Base-by-base conservation (phyloP, 2,329 filamentous ascomycete species). In the Colletotrichum sp. region DNA sequence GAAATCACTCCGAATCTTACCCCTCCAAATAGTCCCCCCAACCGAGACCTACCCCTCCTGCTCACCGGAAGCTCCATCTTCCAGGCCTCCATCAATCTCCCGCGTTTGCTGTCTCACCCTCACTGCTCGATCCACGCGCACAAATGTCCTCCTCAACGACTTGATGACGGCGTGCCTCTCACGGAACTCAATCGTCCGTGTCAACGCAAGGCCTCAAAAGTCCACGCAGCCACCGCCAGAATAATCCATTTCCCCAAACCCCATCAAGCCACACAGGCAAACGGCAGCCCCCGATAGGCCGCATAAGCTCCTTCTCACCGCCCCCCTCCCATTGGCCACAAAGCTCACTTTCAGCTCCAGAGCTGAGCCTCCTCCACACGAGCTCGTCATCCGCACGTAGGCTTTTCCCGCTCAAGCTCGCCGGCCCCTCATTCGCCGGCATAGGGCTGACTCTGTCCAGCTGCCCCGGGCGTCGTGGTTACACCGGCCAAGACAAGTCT, bases 361-460 rank as follows among this genome's bases (percentile, higher is more conserved):
- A 32, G 73, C 70, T 68, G 32, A 73, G 73, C 70, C 73, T 68
- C 70, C 73, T 36, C 67, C 36, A 48, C 26, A 60, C 7, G 7
- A 26, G 18, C 18, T 57, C 65, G 28, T 57, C 66, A 59, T 36
- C 48, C 18, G 36, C 67, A 30, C 13, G 34, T 34, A 61, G 57
- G 36, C 57, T 70, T 48, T 48, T 26, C 57, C 32, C 57, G 32
- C 32, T 8, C 3, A 9, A 34, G 36, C 67, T 52, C 3, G 7
- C 32, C 26, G 9, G 3, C 43, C 43, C n/a, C 43, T 48, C 43
- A 48, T 48, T 48, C 0, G 43, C 16, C 36, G 57, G 34, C 66
- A 7, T 68, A 68, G 52, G 52, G 66, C 66, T 68, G 24, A 32
- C 21, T 2, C 24, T 48, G 24, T 13, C 61, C 32, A 24, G n/a